Conservation (phyloP, 75 land plant genomes). For the Gnetum montanum region DNA sequence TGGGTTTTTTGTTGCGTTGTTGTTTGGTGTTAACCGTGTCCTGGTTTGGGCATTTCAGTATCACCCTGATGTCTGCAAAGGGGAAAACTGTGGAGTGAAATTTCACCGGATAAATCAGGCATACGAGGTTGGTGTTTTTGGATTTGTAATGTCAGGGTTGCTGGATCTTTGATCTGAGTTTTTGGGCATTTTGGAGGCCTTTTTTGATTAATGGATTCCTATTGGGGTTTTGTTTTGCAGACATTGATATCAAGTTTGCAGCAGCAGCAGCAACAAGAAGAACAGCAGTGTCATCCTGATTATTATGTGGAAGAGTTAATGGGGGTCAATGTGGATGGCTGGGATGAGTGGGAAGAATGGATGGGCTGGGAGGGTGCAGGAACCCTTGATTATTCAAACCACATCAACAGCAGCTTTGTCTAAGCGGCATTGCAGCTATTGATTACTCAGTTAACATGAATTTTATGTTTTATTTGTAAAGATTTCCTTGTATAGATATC, state of each 20-base stretch:
- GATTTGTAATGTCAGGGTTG: too few relatives aligned
- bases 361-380: conserved; percentile 94
- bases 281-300: not conserved
- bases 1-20: too few relatives aligned
- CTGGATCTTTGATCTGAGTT: too few relatives aligned
- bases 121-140: conserved; percentile 72
- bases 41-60: too few relatives aligned
- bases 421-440: too few relatives aligned
- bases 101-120: conserved; percentile 61
- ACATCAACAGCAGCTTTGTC: too few relatives aligned
- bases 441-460: too few relatives aligned
- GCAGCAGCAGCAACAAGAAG: not conserved
- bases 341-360: conserved; percentile 65
- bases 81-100: conserved; percentile 41
- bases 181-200: too few relatives aligned
- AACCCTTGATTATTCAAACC: conserved; percentile 58
- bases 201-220: too few relatives aligned
- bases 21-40: too few relatives aligned
- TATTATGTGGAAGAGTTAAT: conserved; percentile 24
- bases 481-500: too few relatives aligned
- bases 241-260: not conserved
- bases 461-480: too few relatives aligned
- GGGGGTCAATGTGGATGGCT: conserved; percentile 23
- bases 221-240: not conserved
- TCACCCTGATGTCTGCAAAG: conserved; percentile 83